Evolutionary conservation across 495 filamentous ascomycete species (phyloP).

Genomic region (Annulohypoxylon nitens): DNA sequence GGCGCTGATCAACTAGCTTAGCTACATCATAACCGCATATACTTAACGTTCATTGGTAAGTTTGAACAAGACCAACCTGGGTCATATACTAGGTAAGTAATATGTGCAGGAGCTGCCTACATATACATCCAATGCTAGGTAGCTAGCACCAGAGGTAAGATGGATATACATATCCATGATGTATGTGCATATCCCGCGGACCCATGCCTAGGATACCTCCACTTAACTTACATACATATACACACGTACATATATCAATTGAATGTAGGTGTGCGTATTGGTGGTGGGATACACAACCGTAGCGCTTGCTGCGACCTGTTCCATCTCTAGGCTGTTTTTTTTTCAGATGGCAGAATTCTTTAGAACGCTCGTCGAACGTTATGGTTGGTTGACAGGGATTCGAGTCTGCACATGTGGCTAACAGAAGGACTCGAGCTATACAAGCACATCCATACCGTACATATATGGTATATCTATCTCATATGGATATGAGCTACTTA

Average conservation of each 20-base stretch:
- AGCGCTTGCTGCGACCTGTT: conserved; percentile 36
- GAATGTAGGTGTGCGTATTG: conserved; percentile 1
- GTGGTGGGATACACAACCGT: conserved; percentile 36
- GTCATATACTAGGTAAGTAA: not conserved
- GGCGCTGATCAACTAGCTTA: conserved; percentile 22
- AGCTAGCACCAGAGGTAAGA: not conserved
- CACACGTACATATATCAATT: not conserved
- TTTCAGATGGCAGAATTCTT: not conserved
- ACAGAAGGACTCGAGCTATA: conserved; percentile 1
- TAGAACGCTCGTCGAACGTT: not conserved
- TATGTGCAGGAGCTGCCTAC: conserved; percentile 6
- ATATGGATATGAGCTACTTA: not conserved
- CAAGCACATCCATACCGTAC: not conserved
- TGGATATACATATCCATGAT: not conserved
- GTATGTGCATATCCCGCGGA: not conserved
- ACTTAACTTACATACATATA: not conserved
- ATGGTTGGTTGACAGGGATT: not conserved
- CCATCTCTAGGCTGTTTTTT: conserved; percentile 3
- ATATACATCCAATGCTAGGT: not conserved
- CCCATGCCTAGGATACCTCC: not conserved
- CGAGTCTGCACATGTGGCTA: not conserved
- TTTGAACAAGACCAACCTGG: too few relatives aligned
- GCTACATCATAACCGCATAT: conserved; percentile 15
- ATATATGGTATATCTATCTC: not conserved
- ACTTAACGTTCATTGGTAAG: conserved; percentile 1